These are phyloP conservation scores for Acrodontium crateriforme DNA, from an alignment of 2,329 filamentous ascomycete species.

Conservation along the genomic window DNA sequence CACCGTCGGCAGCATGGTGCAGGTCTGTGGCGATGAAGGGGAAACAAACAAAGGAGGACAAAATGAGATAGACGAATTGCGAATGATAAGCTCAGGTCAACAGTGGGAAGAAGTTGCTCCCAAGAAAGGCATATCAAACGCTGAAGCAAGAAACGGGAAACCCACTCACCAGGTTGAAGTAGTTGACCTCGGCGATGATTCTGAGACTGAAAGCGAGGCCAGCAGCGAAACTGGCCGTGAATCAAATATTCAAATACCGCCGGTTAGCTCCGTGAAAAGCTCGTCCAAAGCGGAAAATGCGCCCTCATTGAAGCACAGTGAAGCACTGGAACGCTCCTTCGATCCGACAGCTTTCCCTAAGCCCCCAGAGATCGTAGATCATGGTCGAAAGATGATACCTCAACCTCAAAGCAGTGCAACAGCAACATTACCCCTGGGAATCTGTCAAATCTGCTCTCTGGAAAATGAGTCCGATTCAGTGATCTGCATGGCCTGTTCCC, in stretches of 20 bases:
- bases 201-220: constrained; percentile 17
- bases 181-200: constrained; percentile 10
- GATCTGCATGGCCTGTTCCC: constrained; percentile 55
- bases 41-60: constrained; percentile 39
- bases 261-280: no score
- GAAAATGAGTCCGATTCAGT: constrained; percentile 40
- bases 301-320: no score
- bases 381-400: no score
- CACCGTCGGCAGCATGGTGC: constrained; percentile 52
- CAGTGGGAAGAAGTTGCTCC: no score
- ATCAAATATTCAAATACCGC: no score
- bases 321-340: no score
- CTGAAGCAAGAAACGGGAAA: neutral
- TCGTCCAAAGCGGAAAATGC: no score
- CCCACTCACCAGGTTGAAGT: constrained; percentile 1
- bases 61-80: constrained; percentile 56
- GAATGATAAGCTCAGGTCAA: constrained; percentile 26
- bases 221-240: no score
- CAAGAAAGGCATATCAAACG: constrained; percentile 1
- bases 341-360: no score
- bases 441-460: constrained; percentile 52
- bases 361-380: no score
- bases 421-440: no score
- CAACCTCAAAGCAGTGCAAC: no score
- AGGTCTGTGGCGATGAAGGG: constrained; percentile 59